These are phyloP conservation scores for Cruciata laevipes DNA, from an alignment of 257 asterid genomes.

Conservation along the genomic window DNA sequence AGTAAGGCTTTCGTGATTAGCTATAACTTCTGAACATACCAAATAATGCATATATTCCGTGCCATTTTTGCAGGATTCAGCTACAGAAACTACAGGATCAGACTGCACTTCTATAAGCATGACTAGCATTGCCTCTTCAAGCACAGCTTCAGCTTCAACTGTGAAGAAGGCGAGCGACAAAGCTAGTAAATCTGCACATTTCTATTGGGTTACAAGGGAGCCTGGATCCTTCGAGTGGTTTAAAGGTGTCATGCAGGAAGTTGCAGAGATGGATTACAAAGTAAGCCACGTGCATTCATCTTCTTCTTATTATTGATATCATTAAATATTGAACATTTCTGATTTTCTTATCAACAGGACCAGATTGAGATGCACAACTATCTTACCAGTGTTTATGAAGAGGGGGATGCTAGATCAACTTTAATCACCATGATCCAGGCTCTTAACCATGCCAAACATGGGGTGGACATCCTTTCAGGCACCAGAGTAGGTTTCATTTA, in stretches of 20 bases:
- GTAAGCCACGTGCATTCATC: constrained; percentile 18
- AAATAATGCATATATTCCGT: neutral
- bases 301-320: neutral
- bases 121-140: constrained; percentile 59
- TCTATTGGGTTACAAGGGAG: constrained; percentile 95
- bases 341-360: constrained; percentile 35
- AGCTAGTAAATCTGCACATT: constrained; percentile 54
- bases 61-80: constrained; percentile 42
- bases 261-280: constrained; percentile 89
- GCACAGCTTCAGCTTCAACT: constrained; percentile 32
- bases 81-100: constrained; percentile 62
- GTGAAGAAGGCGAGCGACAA: constrained; percentile 48
- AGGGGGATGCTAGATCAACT: constrained; percentile 92
- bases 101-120: constrained; percentile 47
- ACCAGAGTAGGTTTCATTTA: constrained; percentile 51
- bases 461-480: constrained; percentile 91
- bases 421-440: constrained; percentile 97
- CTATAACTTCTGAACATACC: neutral
- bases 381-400: constrained; percentile 87
- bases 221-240: constrained; percentile 95
- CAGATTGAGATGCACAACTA: constrained; percentile 97
- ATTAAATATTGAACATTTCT: neutral
- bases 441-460: constrained; percentile 89
- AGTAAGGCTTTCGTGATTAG: neutral
- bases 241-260: constrained; percentile 88